Base-by-base conservation (phyloP, 768 basidiomycete species). In the Lactarius akahatsu region DNA sequence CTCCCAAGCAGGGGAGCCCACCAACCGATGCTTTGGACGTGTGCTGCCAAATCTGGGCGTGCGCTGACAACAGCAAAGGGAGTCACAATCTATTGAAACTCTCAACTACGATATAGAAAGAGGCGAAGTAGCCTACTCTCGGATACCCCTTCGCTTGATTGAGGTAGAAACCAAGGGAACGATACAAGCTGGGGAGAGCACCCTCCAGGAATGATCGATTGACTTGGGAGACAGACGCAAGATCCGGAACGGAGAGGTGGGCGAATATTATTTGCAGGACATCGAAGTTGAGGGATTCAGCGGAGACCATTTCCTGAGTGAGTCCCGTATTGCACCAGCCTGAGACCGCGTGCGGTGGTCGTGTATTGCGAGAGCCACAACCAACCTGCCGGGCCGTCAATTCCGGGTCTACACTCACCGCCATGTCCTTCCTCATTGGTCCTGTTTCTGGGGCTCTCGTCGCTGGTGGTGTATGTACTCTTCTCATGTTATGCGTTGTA, bases 381-480 rank as follows among this genome's bases (percentile, higher is more conserved):
- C 41, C 9, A 18, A 45, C 43, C 47, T 3, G 13, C 50, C 50
- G 50, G 50, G 23, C 50, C 50, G 50, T 52, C 50, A 23, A 52
- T 52, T 26, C 50, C 50, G 50, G 13, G 50, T 52, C 50, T 52
- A 28, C 50, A 52, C 26, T 28, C 32, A 28, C 41, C 30, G 52
- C 30, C 2, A 87, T 88, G 87, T 86, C 86, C 61, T 79, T 84
- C 74, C 76, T 87, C 60, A 72, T 85, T 61, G 87, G 88, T 32
- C 85, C 87, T n/a, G 74, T 88, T n/a, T 86, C 88, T 41, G 88
- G 88, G 32, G 86, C 86, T 40, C 78, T 90, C 64, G 82, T 85
- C 59, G 88, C 87, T 41, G 87, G 88, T 62, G 88, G 88, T 68
- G 88, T 86, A 75, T 72, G 82, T 77, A 65, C 45, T 57, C 30